Base-by-base conservation (phyloP, 2,329 filamentous ascomycete species). In the Aspergillus hortae region DNA sequence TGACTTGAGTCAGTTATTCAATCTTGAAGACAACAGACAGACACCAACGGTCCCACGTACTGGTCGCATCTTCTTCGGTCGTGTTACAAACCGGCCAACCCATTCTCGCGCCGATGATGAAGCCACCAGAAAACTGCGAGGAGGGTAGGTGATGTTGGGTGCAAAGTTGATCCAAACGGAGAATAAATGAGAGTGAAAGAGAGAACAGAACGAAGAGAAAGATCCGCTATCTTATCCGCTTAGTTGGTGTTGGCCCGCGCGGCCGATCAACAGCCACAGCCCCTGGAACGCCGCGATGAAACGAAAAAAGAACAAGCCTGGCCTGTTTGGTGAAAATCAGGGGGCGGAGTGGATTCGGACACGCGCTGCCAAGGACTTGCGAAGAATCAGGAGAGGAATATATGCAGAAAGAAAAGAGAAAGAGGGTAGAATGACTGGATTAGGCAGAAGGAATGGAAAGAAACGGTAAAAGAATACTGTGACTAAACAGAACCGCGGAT, bases 61-160 rank as follows among this genome's bases (percentile, higher is more conserved):
- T 77, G 51, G 66, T 71, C 56, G 70, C 62, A 52, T 78, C 67
- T 60, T 79, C 76, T 51, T 74, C 59, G 10, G 78, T 80, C 4
- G 74, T 70, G 65, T 82, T 80, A 63, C 80, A 82, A 57, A 66
- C 61, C 48, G 74, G 71, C 74, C 73, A 76, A 51, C 67, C 72
- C 74, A 76, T 70, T 48, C 50, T 67, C 45, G 56, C 56, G 55
- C 53, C 51, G 35, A 35, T 40, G 21, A 10, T 41, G 25, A 36
- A 11, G 33, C 35, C 35, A 30, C 30, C 19, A 19, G 21, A 36
- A 15, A 38, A 33, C 10, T 25, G 47, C 52, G 35, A 54, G 14
- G 17, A 25, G 44, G 55, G 32, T 46, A 35, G 33, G 46, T 10
- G 15, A 11, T 17, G 35, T 17, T n/a, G 35, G 45, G 17, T 46